Evolutionary conservation across 2,329 filamentous ascomycete genomes (phyloP), one percentile per base, ranked within the genome.

Genomic region (Aspergillus awamori): DNA sequence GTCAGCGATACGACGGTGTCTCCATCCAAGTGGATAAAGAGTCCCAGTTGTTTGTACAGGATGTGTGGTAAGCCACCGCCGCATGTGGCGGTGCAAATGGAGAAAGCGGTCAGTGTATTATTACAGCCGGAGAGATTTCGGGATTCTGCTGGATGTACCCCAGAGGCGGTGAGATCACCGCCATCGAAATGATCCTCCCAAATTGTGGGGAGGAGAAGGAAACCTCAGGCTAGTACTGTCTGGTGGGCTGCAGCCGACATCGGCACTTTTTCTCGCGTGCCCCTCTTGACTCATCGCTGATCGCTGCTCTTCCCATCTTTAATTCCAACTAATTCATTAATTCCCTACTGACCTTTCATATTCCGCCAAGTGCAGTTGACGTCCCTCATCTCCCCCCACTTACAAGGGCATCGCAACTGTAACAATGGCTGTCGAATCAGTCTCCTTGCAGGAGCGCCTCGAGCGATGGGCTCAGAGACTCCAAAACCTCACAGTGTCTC

Each of bases 401-500:
- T 39, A 17, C 33, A 53, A 62, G 62, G 63, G 61, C 58, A 52
- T 64, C 58, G 56, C 52, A 36, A 64, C 66, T 70, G 66, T 67
- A 70, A 74, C 63, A 49, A 76, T 76, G 72, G 73, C 68, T 67
- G 70, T 69, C 53, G 73, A 74, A 70, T 59, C 68, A 51, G 67
- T 66, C 65, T 67, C 72, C 59, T 63, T 77, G 57, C 74, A 77
- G 63, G 72, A 75, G 60, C 75, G 75, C 68, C 73, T 80, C 53
- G 74, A 75, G 61, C 72, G 74, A 72, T 80, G 78, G 78, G 68
- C 76, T 49, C 72, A 78, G 60, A 70, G 76, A 60, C 67, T 80
- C 22, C 73, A 76, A 64, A 78, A 76, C 65, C 69, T 79, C 54
- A 80, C 77, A 28, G 74, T 80, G 24, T 78, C 77, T 28, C 78